Percentiles rank a stretch among this genome's conserved stretches.
Evolutionary conservation across 140 eudicot genomes (phyloP).

Genomic region (Artemisia princeps): DNA sequence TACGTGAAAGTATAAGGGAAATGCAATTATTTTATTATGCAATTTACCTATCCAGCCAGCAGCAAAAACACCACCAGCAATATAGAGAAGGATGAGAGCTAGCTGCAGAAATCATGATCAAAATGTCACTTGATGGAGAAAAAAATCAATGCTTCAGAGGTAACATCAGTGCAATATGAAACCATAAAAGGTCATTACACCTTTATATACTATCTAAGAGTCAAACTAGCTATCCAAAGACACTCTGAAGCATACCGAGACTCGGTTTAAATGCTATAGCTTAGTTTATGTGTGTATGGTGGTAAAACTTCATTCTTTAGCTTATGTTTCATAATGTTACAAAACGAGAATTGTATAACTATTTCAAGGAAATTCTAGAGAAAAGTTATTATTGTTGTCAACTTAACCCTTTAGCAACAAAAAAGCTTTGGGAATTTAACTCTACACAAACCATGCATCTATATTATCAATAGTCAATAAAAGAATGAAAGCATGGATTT

Average conservation of each 20-base stretch:
- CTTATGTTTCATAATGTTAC: not conserved
- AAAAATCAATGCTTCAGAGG: not conserved
- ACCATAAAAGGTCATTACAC: not conserved
- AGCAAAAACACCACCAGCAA: slow-evolving; percentile 94
- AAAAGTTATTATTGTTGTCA: not conserved
- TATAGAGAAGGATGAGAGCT: slow-evolving; percentile 62
- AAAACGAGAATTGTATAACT: too few relatives aligned
- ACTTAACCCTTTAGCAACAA: slow-evolving; percentile 6
- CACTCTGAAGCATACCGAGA: slow-evolving; percentile 3
- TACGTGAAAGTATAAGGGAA: slow-evolving; percentile 8
- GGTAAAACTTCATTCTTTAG: slow-evolving; percentile 10
- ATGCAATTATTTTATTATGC: slow-evolving; percentile 1
- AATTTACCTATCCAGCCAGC: slow-evolving; percentile 95
- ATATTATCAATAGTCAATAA: not conserved
- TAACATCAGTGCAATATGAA: not conserved
- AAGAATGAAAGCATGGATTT: not conserved
- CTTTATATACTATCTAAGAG: slow-evolving; percentile 6
- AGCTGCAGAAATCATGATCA: slow-evolving; percentile 52
- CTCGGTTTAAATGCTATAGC: not conserved
- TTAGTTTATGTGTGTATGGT: slow-evolving; percentile 10
- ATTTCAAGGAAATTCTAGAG: too few relatives aligned
- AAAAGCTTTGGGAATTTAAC: slow-evolving; percentile 6
- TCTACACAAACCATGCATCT: slow-evolving; percentile 1
- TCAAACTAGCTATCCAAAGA: slow-evolving; percentile 21
- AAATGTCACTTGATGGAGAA: slow-evolving; percentile 22